These are phyloP conservation scores for Jacaranda mimosifolia DNA, from an alignment of 257 asterid species.

Conservation along the genomic window DNA sequence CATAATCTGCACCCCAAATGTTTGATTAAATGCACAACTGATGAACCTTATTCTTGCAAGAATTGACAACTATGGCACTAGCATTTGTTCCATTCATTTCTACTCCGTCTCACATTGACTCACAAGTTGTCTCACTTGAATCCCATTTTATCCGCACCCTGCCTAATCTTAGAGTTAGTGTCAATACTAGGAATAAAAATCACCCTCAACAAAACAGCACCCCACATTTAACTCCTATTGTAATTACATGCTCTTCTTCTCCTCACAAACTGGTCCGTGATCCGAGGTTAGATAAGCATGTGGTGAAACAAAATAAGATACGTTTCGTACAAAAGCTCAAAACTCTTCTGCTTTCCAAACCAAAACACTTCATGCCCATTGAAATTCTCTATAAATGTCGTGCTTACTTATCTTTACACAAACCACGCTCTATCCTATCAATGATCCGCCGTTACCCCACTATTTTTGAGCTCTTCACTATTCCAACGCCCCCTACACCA, in stretches of 20 bases:
- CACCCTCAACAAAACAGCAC: background rate
- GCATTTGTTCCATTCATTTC: constrained; percentile 27
- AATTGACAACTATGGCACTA: constrained; percentile 28
- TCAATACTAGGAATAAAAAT: constrained; percentile 10
- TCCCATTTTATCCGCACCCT: constrained; percentile 38
- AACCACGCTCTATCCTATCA: constrained; percentile 63
- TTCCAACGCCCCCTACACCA: constrained; percentile 74
- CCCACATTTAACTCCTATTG: constrained; percentile 2
- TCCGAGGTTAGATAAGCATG: constrained; percentile 77
- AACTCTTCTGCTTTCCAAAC: constrained; percentile 88
- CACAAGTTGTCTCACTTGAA: constrained; percentile 32
- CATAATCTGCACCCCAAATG: constrained; percentile 37
- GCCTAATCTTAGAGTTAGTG: constrained; percentile 3
- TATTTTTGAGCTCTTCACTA: constrained; percentile 75
- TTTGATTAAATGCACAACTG: constrained; percentile 49
- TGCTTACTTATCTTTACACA: constrained; percentile 64
- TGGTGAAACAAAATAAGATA: constrained; percentile 72
- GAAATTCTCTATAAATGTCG: constrained; percentile 75
- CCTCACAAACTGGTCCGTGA: constrained; percentile 79
- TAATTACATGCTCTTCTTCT: constrained; percentile 59
- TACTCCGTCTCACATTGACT: constrained; percentile 18
- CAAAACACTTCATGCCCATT: constrained; percentile 81
- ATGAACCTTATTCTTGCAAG: background rate
- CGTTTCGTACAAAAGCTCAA: constrained; percentile 86
- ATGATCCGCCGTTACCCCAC: constrained; percentile 93